Percentiles rank a stretch among this genome's conserved stretches.
Evolutionary conservation across 768 basidiomycete genomes (phyloP).

Genomic region (Gymnopilus dilepis): DNA sequence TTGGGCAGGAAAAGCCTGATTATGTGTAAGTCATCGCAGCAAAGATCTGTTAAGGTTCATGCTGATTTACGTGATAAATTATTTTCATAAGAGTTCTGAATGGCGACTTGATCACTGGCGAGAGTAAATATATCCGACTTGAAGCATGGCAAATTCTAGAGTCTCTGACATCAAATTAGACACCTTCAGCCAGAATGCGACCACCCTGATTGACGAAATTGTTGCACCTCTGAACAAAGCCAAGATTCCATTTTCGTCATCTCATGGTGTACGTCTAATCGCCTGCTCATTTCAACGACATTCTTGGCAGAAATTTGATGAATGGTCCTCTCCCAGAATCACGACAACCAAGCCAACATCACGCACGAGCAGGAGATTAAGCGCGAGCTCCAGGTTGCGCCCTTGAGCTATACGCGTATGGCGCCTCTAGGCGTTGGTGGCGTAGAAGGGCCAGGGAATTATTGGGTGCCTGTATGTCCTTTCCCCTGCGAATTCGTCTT

Average conservation of each 20-base stretch:
- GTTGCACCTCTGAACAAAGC: conserved; percentile 62
- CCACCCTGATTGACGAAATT: conserved; percentile 66
- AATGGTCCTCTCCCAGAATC: conserved; percentile 70
- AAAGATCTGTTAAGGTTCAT: not conserved
- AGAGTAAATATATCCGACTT: conserved; percentile 45
- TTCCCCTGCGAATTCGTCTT: not conserved
- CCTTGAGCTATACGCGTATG: conserved; percentile 65
- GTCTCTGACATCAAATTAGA: conserved; percentile 39
- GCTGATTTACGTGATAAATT: not conserved
- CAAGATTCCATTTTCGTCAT: conserved; percentile 67
- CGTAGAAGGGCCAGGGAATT: conserved; percentile 66
- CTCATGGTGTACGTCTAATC: conserved; percentile 60
- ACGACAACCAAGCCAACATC: conserved; percentile 76
- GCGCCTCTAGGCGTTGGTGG: conserved; percentile 70
- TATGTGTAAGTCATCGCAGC: conserved; percentile 58
- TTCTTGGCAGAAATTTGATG: not conserved
- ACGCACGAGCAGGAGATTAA: conserved; percentile 69
- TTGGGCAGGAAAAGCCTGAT: conserved; percentile 66
- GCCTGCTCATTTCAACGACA: not conserved
- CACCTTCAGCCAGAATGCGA: conserved; percentile 71
- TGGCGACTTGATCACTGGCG: conserved; percentile 77
- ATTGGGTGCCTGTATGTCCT: conserved; percentile 71
- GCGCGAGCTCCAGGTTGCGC: conserved; percentile 63
- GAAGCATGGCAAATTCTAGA: too few relatives aligned
- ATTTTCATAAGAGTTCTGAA: conserved; percentile 61